Evolutionary conservation across 208 protist species (phyloP).

Genomic region (Leishmania guyanensis): DNA sequence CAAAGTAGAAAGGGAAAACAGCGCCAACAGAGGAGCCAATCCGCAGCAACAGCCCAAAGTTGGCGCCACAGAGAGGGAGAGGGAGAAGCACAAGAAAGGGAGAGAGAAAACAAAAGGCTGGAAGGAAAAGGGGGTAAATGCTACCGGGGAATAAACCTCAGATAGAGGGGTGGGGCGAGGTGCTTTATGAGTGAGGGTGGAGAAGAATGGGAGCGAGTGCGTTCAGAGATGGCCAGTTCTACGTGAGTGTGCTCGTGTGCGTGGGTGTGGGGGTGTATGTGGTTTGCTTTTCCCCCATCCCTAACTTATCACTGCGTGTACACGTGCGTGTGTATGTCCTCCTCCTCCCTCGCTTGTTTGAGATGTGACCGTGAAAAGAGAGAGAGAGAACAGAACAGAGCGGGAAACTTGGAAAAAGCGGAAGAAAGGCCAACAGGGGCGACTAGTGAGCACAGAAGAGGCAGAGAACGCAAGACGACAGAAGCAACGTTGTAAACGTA

Average conservation of each 20-base stretch:
- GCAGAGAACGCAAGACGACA: not conserved
- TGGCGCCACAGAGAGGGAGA: constrained; percentile 2
- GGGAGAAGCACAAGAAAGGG: not conserved
- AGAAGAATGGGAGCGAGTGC: not conserved
- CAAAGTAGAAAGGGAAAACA: not conserved
- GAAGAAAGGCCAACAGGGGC: not conserved
- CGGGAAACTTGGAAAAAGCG: not conserved
- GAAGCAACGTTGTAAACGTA: not conserved
- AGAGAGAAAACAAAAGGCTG: constrained; percentile 2
- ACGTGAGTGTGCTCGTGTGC: not conserved
- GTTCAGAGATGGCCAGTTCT: not conserved
- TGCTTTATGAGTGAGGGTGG: not conserved
- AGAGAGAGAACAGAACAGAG: not conserved
- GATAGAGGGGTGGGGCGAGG: not conserved
- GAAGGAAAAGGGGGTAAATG: not conserved
- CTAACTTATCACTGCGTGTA: not conserved
- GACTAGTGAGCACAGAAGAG: not conserved
- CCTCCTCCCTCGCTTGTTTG: too few species aligned
- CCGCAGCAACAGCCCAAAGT: not conserved
- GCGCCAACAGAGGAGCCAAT: not conserved
- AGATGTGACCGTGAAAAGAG: not conserved
- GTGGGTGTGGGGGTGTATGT: not conserved
- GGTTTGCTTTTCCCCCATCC: not conserved
- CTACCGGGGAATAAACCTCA: not conserved
- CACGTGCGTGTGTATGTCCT: not conserved